These are phyloP conservation scores for Phaeosphaeria sp. DNA, from an alignment of 2,329 filamentous ascomycete genomes.

Conservation along the genomic window DNA sequence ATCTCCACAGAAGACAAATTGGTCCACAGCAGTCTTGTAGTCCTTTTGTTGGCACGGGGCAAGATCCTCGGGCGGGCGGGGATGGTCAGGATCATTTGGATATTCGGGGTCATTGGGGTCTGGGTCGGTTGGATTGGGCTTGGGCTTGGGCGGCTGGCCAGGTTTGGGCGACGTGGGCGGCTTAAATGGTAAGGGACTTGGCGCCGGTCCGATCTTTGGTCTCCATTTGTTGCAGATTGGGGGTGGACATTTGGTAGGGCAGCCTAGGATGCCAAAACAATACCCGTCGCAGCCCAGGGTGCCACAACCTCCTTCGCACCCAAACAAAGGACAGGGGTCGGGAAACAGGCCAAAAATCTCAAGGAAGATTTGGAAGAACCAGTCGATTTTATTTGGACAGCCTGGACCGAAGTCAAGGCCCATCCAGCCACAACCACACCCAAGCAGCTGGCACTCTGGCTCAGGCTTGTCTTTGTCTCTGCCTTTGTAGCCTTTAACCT, in stretches of 20 bases:
- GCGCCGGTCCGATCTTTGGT: slow-evolving; percentile 25
- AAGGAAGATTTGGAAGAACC: slow-evolving; percentile 1
- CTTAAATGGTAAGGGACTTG: slow-evolving; percentile 1
- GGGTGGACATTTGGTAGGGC: slow-evolving; percentile 20
- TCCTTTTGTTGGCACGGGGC: slow-evolving; percentile 24
- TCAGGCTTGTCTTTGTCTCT: background rate
- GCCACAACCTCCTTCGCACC: slow-evolving; percentile 18
- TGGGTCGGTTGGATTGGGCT: background rate
- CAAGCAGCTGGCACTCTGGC: slow-evolving; percentile 23
- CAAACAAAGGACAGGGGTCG: slow-evolving; percentile 20
- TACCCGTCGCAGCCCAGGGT: slow-evolving; percentile 24
- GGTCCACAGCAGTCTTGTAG: slow-evolving; percentile 31
- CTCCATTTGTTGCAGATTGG: slow-evolving; percentile 23
- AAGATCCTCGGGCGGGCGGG: background rate
- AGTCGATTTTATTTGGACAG: slow-evolving; percentile 10
- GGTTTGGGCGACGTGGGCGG: background rate
- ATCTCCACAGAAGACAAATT: slow-evolving; percentile 26
- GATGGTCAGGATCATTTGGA: background rate
- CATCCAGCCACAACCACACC: slow-evolving; percentile 33
- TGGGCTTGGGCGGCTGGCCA: background rate
- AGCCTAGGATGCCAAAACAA: slow-evolving; percentile 19
- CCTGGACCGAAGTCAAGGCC: slow-evolving; percentile 29
- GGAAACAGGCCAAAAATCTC: slow-evolving; percentile 24
- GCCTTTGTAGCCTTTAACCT: background rate
- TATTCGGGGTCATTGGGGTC: background rate